These are phyloP conservation scores for Magnusiomyces ingens DNA, from an alignment of 1,139 yeast genomes.

Conservation along the genomic window DNA sequence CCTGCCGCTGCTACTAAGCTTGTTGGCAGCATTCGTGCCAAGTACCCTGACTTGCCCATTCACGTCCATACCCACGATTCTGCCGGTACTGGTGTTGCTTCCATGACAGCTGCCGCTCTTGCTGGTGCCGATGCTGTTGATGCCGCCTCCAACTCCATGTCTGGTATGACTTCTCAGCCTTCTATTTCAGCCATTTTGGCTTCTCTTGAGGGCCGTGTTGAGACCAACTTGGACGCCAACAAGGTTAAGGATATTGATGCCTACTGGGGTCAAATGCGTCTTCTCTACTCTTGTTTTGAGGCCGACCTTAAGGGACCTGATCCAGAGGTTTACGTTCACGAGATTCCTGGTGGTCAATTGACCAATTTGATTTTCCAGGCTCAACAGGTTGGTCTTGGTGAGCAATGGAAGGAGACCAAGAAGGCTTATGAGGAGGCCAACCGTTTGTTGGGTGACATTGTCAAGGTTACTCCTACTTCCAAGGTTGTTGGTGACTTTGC, in stretches of 20 bases:
- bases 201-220: slow-evolving; percentile 78
- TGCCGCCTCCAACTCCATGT: slow-evolving; percentile 94
- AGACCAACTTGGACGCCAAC: slow-evolving; percentile 62
- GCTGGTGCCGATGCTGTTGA: slow-evolving; percentile 99
- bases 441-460: slow-evolving; percentile 85
- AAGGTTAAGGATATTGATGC: slow-evolving; percentile 77
- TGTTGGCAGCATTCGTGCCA: slow-evolving; percentile 72
- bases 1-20: slow-evolving; percentile 86
- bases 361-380: slow-evolving; percentile 98
- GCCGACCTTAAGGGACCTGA: slow-evolving; percentile 99
- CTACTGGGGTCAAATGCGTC: slow-evolving; percentile 98
- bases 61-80: slow-evolving; percentile 99
- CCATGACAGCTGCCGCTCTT: slow-evolving; percentile 87
- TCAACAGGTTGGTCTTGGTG: slow-evolving; percentile 94
- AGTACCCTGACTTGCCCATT: slow-evolving; percentile 88
- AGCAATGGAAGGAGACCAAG: slow-evolving; percentile 93
- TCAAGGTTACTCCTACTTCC: slow-evolving; percentile 97
- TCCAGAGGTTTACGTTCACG: slow-evolving; percentile 97
- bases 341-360: slow-evolving; percentile 98
- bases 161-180: slow-evolving; percentile 98
- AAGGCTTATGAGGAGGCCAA: slow-evolving; percentile 89
- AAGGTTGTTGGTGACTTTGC: slow-evolving; percentile 99
- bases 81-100: slow-evolving; percentile 98
- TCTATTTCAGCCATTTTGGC: slow-evolving; percentile 89
- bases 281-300: slow-evolving; percentile 92